Base-by-base conservation (phyloP, 2,329 filamentous ascomycete genomes). In the Xylariaceae sp. region DNA sequence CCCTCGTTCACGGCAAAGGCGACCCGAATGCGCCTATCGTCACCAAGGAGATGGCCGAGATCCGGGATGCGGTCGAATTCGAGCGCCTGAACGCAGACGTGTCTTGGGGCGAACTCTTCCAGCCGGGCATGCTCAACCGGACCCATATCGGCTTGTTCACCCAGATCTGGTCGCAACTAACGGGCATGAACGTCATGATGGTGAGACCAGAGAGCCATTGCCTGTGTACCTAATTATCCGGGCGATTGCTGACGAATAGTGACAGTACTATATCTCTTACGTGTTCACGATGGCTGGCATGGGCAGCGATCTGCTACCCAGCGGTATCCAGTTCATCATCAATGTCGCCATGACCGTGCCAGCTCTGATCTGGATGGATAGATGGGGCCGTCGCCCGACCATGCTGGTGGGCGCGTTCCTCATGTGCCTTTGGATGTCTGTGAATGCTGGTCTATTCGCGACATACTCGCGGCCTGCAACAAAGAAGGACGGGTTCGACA, bases 321-420 rank as follows among this genome's bases (percentile, higher is more conserved):
- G 77, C 13, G 76, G 73, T 8, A 84, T 85, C 42, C 77, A 84
- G 51, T 85, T 83, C 53, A 68, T 88, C 47, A 85, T 90, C 64
- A 89, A 89, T 55, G 83, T 90, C 2, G 39, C 79, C 33, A 84
- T 86, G 77, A 90, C 85, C 0, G 55, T 89, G 3, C 81, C 83
- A 0, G 83, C 83, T 1, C 68, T 90, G 16, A 59, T 89, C 36
- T 89, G 67, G 63, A 72, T 89, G 47, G 84, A 92, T 46, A 67
- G 69, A 35, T 85, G 80, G 77, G 85, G 85, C 29, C 83, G 84
- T 43, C 83, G 82, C 26, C 65, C 64, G 2, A 74, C 80, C 4
- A 65, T 86, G 22, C 63, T 86, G n/a, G 51, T 77, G 17, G 82
- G 81, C 31, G 72, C 79, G 5, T 59, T 71, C 16, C 59, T 82